Conservation (phyloP, 2,329 filamentous ascomycete species). For the Penicillium palitans region DNA sequence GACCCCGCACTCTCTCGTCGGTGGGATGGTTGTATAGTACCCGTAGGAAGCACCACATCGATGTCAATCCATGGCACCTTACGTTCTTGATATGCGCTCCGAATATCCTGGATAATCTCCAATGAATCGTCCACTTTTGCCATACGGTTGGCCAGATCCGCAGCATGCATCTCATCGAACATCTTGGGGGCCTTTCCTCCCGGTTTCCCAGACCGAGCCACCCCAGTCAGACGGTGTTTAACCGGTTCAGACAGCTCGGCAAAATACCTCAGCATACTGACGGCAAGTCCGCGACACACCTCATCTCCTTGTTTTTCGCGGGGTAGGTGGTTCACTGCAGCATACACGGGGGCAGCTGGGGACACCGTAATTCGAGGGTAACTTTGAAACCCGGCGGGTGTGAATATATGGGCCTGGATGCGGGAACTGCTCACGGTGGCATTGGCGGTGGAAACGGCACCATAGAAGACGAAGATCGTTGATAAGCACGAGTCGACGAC, state of each 20-base stretch:
- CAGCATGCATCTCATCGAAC: constrained; percentile 90
- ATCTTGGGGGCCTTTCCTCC: constrained; percentile 66
- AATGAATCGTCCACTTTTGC: constrained; percentile 73
- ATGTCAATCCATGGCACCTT: constrained; percentile 82
- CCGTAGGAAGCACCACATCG: constrained; percentile 80
- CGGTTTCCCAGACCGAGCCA: constrained; percentile 54
- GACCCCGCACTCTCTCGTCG: constrained; percentile 60
- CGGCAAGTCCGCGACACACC: constrained; percentile 83
- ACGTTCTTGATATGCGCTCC: constrained; percentile 75
- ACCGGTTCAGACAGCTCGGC: constrained; percentile 76
- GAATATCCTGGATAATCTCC: constrained; percentile 71
- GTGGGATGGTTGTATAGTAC: constrained; percentile 66
- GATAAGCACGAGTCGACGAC: constrained; percentile 78
- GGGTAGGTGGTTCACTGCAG: constrained; percentile 83
- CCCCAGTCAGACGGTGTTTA: constrained; percentile 66
- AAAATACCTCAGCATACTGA: constrained; percentile 93
- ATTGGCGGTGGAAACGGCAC: constrained; percentile 84
- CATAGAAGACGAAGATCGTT: constrained; percentile 87
- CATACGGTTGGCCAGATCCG: constrained; percentile 84
- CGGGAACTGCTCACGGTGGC: constrained; percentile 84
- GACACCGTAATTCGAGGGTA: constrained; percentile 91
- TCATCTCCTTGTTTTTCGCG: constrained; percentile 96
- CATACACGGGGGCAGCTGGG: constrained; percentile 86
- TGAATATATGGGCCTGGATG: constrained; percentile 91
- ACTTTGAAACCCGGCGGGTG: constrained; percentile 81